These are phyloP conservation scores for Suillus tomentosus DNA, from an alignment of 768 basidiomycete genomes.

Conservation along the genomic window DNA sequence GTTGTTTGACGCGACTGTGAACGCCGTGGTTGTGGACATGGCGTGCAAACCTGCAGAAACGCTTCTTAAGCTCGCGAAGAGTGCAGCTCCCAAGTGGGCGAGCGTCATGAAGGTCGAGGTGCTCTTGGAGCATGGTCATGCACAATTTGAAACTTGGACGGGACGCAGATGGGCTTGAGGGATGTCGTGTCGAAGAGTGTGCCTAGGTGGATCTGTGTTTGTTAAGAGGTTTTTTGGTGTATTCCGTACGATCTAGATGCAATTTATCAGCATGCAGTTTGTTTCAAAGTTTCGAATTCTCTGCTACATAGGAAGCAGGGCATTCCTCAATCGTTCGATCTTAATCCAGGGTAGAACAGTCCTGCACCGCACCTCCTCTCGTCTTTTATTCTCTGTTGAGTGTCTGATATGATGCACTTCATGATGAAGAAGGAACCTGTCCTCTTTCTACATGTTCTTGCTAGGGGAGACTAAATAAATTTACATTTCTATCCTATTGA, in stretches of 20 bases:
- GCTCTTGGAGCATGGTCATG: slow-evolving; percentile 85
- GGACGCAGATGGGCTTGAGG: slow-evolving; percentile 57
- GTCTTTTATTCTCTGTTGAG: no score
- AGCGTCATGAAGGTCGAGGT: slow-evolving; percentile 56
- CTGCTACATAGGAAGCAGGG: not conserved
- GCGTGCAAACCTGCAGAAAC: slow-evolving; percentile 91
- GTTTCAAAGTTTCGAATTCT: not conserved
- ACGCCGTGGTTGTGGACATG: slow-evolving; percentile 87
- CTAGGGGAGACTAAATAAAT: no score
- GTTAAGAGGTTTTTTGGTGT: slow-evolving; percentile 1
- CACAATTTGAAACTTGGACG: slow-evolving; percentile 85
- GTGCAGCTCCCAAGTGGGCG: slow-evolving; percentile 54
- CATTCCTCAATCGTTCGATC: no score
- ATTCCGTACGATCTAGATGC: slow-evolving; percentile 4
- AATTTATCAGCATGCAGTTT: not conserved
- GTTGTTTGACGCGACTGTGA: slow-evolving; percentile 49
- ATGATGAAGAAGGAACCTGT: no score
- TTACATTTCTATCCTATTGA: no score
- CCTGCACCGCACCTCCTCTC: no score
- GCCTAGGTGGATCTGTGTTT: slow-evolving; percentile 22
- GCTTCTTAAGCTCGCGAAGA: slow-evolving; percentile 66
- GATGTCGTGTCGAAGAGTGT: slow-evolving; percentile 40
- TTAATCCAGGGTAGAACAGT: no score
- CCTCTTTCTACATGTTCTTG: no score
- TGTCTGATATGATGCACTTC: no score